These are phyloP conservation scores for Ophioceras dolichostomum DNA, from an alignment of 2,329 filamentous ascomycete genomes.

Conservation along the genomic window DNA sequence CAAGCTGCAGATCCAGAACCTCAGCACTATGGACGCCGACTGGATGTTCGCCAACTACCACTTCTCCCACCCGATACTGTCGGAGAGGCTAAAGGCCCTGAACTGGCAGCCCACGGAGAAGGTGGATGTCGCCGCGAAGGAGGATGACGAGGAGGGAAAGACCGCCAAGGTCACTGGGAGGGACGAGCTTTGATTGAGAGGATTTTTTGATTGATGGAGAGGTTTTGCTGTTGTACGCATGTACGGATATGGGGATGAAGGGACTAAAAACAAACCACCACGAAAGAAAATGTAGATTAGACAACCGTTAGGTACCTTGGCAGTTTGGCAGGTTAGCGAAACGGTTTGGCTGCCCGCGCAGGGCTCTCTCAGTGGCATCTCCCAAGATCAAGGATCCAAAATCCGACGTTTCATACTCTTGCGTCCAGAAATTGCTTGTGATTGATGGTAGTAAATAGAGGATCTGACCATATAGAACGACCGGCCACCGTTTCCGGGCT, in stretches of 20 bases:
- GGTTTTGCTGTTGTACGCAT: neutral
- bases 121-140: slow-evolving; percentile 25
- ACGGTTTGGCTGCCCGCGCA: too few relatives aligned
- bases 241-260: neutral
- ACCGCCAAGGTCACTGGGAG: slow-evolving; percentile 57
- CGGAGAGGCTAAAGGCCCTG: slow-evolving; percentile 83
- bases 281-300: neutral
- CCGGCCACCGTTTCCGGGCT: too few relatives aligned
- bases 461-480: too few relatives aligned
- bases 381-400: too few relatives aligned
- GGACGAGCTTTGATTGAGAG: slow-evolving; percentile 48
- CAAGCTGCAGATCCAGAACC: slow-evolving; percentile 96
- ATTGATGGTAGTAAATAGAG: too few relatives aligned
- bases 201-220: neutral
- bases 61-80: slow-evolving; percentile 93
- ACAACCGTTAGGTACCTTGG: too few relatives aligned
- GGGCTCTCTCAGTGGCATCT: too few relatives aligned
- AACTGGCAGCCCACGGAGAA: slow-evolving; percentile 62
- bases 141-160: slow-evolving; percentile 15
- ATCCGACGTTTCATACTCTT: too few relatives aligned
- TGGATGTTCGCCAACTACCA: slow-evolving; percentile 98
- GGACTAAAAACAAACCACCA: neutral
- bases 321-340: too few relatives aligned
- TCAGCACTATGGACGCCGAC: slow-evolving; percentile 97
- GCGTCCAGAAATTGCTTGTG: too few relatives aligned